Percentiles rank a stretch among this genome's conserved stretches.
These are phyloP conservation scores for Magnusiomyces clavatus DNA, from an alignment of 1,139 yeast species.

Conservation along the genomic window DNA sequence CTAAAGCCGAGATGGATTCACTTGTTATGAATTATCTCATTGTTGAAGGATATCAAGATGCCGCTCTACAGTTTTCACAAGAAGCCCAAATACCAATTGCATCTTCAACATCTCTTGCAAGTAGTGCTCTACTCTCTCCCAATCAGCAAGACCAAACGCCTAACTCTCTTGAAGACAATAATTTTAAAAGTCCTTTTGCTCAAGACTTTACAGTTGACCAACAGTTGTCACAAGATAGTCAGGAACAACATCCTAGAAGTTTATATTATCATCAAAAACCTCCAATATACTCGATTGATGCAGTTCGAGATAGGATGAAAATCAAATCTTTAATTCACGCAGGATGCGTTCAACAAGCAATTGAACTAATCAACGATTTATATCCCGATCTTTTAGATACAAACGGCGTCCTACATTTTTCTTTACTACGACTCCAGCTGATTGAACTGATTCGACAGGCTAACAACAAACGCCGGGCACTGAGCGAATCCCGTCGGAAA, in stretches of 20 bases:
- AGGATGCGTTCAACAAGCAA: constrained; percentile 33
- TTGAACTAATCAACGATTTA: constrained; percentile 33
- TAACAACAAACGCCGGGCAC: constrained; percentile 5
- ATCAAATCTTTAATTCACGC: constrained; percentile 30
- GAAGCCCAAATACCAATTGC: constrained; percentile 25
- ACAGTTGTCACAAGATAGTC: not conserved
- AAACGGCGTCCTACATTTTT: constrained; percentile 31
- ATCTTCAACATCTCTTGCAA: constrained; percentile 1
- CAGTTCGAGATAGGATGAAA: constrained; percentile 28
- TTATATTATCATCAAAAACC: constrained; percentile 3
- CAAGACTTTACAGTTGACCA: not conserved
- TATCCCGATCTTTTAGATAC: constrained; percentile 35
- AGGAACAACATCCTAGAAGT: not conserved
- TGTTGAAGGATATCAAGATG: constrained; percentile 34
- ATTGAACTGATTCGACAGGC: constrained; percentile 33
- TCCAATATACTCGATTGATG: not conserved
- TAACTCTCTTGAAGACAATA: not conserved
- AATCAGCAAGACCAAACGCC: not conserved
- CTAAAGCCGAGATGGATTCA: constrained; percentile 28
- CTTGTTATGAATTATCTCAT: constrained; percentile 35
- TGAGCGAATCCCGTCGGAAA: no score
- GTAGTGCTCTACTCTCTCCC: not conserved
- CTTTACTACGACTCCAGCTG: constrained; percentile 33
- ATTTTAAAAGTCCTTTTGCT: not conserved
- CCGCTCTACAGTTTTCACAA: constrained; percentile 32